Conservation (phyloP, 371 early-diverging fungal genomes). For the Actinomortierella ambigua region DNA sequence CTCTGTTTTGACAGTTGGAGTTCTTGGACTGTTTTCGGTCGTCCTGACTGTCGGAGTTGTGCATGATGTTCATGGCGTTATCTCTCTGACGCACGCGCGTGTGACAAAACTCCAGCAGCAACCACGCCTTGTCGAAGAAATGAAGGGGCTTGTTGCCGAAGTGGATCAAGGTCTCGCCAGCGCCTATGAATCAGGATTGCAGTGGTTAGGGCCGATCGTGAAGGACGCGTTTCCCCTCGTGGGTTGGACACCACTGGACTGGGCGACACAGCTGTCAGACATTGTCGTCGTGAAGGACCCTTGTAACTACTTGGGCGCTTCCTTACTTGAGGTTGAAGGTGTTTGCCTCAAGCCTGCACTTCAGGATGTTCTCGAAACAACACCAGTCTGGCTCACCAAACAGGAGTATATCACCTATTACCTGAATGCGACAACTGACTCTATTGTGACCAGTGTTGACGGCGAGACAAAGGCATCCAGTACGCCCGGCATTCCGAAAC, state of each 20-base stretch:
- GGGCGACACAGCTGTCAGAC: constrained; percentile 29
- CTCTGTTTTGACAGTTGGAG: constrained; percentile 18
- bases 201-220: constrained; percentile 37
- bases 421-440: too few species aligned
- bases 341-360: too few species aligned
- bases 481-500: too few species aligned
- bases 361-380: too few species aligned
- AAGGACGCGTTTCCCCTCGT: constrained; percentile 35
- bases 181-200: constrained; percentile 28
- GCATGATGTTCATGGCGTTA: constrained; percentile 36
- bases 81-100: constrained; percentile 30
- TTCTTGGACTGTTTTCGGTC: constrained; percentile 11
- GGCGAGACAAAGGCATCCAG: too few species aligned
- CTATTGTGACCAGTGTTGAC: too few species aligned
- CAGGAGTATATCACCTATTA: too few species aligned
- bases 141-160: constrained; percentile 5
- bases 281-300: constrained; percentile 20
- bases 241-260: constrained; percentile 28
- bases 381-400: too few species aligned
- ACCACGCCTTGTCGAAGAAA: not conserved
- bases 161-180: constrained; percentile 17
- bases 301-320: not conserved
- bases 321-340: too few species aligned
- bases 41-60: constrained; percentile 31
- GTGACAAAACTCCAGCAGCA: constrained; percentile 7